These are phyloP conservation scores for Aspergillus haitiensis DNA, from an alignment of 495 filamentous ascomycete genomes.

Conservation along the genomic window DNA sequence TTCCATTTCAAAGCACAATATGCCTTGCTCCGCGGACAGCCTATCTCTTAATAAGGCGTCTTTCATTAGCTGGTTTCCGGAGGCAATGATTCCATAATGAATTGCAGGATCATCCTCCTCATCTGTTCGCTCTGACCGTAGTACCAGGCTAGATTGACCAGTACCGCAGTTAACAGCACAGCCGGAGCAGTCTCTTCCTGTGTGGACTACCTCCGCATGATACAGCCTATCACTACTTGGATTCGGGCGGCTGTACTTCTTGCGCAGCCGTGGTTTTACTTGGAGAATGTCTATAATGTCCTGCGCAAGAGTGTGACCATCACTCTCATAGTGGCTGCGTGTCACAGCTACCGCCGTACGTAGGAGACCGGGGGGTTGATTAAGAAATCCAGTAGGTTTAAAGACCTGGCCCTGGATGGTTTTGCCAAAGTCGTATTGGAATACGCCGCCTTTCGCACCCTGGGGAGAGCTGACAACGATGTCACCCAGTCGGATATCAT, in stretches of 20 bases:
- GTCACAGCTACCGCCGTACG: not conserved
- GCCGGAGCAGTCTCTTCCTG: not conserved
- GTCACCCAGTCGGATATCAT: slow-evolving; percentile 10
- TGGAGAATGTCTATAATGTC: not conserved
- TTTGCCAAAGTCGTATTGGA: slow-evolving; percentile 11
- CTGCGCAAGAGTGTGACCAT: slow-evolving; percentile 1
- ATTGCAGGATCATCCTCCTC: not conserved
- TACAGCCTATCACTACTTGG: not conserved
- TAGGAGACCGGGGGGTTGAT: slow-evolving; percentile 3
- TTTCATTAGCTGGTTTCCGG: slow-evolving; percentile 6
- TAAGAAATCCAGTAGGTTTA: not conserved
- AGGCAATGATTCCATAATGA: slow-evolving; percentile 9
- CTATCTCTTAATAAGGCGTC: slow-evolving; percentile 1
- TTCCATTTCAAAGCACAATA: slow-evolving; percentile 8
- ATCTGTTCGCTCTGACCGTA: not conserved
- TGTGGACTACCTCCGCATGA: not conserved
- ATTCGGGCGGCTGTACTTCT: not conserved
- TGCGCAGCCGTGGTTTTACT: not conserved
- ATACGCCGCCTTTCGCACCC: not conserved
- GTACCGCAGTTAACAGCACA: not conserved
- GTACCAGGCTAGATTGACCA: not conserved
- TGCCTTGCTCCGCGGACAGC: not conserved
- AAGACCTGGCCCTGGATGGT: not conserved
- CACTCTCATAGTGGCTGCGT: not conserved
- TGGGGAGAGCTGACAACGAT: slow-evolving; percentile 6